A percentile compares a stretch with the other conserved stretches of the same genome.
Evolutionary conservation across 2,329 filamentous ascomycete species (phyloP).

Genomic region (Emydomyces testavorans): DNA sequence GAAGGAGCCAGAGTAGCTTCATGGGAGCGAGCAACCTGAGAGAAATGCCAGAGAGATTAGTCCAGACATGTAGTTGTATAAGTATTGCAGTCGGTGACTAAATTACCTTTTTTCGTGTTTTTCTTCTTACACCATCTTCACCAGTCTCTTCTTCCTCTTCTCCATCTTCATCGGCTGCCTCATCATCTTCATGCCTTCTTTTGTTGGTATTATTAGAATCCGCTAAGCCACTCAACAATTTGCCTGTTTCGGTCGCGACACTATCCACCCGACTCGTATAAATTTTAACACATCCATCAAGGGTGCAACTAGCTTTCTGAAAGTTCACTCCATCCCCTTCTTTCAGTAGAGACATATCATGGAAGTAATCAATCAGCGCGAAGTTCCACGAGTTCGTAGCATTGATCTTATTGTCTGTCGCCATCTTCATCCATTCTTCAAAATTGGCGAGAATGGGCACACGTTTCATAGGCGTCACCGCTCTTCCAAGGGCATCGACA

Average conservation of each 20-base stretch:
- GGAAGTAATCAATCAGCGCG: constrained; percentile 98
- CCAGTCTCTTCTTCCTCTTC: constrained; percentile 42
- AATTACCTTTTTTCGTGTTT: constrained; percentile 57
- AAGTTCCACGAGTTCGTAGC: constrained; percentile 98
- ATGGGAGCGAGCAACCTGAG: constrained; percentile 54
- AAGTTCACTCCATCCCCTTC: constrained; percentile 97
- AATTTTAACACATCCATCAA: constrained; percentile 97
- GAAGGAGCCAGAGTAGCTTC: constrained; percentile 88
- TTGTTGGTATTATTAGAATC: constrained; percentile 60
- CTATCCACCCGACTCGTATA: constrained; percentile 98
- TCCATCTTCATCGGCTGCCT: constrained; percentile 52
- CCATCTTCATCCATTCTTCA: constrained; percentile 99
- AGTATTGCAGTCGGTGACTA: neutral
- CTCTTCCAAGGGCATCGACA: constrained; percentile 54
- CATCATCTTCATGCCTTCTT: constrained; percentile 50
- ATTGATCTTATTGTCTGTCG: constrained; percentile 98
- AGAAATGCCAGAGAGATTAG: neutral
- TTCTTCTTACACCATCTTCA: constrained; percentile 37
- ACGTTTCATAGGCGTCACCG: constrained; percentile 89
- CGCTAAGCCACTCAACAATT: constrained; percentile 82
- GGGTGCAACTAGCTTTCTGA: constrained; percentile 91
- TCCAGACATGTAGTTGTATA: neutral
- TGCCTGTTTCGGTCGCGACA: constrained; percentile 93
- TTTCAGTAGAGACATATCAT: constrained; percentile 94
- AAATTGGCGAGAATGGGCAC: constrained; percentile 95